Conservation (phyloP, 2,329 filamentous ascomycete species). For the Epichloe gansuensis region DNA sequence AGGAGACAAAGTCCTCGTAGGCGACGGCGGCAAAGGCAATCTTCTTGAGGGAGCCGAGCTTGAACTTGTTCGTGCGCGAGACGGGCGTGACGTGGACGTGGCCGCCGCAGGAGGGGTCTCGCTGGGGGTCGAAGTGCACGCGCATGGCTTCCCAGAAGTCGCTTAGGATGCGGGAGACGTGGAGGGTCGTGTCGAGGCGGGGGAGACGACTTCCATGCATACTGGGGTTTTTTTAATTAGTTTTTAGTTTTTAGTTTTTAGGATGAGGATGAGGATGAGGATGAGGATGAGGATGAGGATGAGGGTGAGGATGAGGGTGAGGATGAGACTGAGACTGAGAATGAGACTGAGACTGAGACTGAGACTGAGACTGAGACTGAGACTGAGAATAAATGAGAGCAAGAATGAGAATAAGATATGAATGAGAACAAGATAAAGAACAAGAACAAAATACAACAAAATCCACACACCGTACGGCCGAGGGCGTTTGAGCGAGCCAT, state of each 20-base stretch:
- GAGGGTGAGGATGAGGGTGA: neutral
- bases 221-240: slow-evolving; percentile 14
- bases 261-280: neutral
- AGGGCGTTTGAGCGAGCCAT: slow-evolving; percentile 27
- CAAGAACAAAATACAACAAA: neutral
- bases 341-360: neutral
- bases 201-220: slow-evolving; percentile 30
- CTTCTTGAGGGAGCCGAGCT: slow-evolving; percentile 21
- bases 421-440: neutral
- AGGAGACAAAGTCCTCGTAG: slow-evolving; percentile 23
- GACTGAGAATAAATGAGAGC: accelerated
- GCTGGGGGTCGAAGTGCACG: slow-evolving; percentile 27
- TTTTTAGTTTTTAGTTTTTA: neutral
- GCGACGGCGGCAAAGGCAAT: slow-evolving; percentile 24
- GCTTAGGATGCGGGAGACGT: slow-evolving; percentile 20
- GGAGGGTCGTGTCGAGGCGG: slow-evolving; percentile 23
- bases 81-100: slow-evolving; percentile 29
- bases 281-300: neutral
- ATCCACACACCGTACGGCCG: slow-evolving; percentile 20
- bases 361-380: neutral
- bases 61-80: slow-evolving; percentile 22
- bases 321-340: neutral
- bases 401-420: neutral
- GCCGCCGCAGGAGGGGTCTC: slow-evolving; percentile 24
- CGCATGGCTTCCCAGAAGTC: slow-evolving; percentile 31